Base-by-base conservation (phyloP, 768 basidiomycete species). In the Mycena chlorophos region DNA sequence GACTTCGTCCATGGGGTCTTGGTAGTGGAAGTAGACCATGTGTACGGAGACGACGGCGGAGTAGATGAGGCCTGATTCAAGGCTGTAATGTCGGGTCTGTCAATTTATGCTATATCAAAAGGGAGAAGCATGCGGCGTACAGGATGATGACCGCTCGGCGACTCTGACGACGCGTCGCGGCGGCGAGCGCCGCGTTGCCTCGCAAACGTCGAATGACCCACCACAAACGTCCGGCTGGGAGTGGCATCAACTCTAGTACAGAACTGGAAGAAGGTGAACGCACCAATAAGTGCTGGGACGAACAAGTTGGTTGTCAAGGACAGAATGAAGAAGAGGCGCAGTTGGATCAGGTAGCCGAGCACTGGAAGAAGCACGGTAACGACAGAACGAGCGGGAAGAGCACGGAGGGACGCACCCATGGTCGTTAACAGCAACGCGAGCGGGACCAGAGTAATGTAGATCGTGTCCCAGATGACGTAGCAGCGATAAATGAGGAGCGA, bases 61-160 rank as follows among this genome's bases (percentile, higher is more conserved):
- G 56, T 78, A 76, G 10, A 76, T 61, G 1, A 69, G 49, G 0
- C 76, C 75, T 2, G 74, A 75, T 65, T 75, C 75, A 28, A 75
- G 63, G 22, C 76, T 76, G 43, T 26, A 12, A 17, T 29, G 5
- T 14, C 12, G 19, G 16, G 26, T 28, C n/a, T n/a, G n/a, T n/a
- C n/a, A n/a, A n/a, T 20, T 27, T 37, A 37, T 1, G 31, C 20
- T 30, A 12, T 8, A 31, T 2, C 10, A 42, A 30, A 49, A 43
- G 29, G 34, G 43, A 19, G 27, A 16, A 23, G 8, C 8, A 8
- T 13, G 39, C 16, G 37, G 63, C 71, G 25, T 48, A 78, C 76
- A 75, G 62, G 17, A 75, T 71, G 4, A 69, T 64, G 25, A 74
- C 68, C 3, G 71, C 69, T n/a, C 65, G 66, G 48, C 66, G 68